Base-by-base conservation (phyloP, 129 eudicot species). In the Chrysanthemum lavandulifolium region DNA sequence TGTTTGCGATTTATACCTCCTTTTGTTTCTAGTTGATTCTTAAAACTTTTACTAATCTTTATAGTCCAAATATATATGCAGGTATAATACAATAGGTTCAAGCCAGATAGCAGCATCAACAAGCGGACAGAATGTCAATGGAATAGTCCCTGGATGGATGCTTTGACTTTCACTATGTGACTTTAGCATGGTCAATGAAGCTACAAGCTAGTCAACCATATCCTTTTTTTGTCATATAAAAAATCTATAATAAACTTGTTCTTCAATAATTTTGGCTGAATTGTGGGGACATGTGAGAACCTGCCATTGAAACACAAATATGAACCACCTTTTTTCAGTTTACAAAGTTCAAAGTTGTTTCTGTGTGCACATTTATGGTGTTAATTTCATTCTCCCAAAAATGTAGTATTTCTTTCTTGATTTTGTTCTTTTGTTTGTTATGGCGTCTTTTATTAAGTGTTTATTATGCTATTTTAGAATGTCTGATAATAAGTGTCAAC, bases 61-160 rank as follows among this genome's bases (percentile, higher is more conserved):
- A 31, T 31, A 31, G 36, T 31, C 36, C 4, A 31, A 31, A 31
- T 31, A 4, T 4, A 31, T 31, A 31, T 31, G 59, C 89, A 88
- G 97, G 92, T 88, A 71, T 53, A 85, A 84, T 48, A 77, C 86
- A 21, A 83, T 72, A 61, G 80, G 80, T 74, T 82, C 97, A 27
- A 77, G 77, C 73, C 97, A 91, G 82, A 80, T 91, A 72, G 61
- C 81, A 25, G 86, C 86, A 21, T 76, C 84, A 76, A 79, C 81
- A 33, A 80, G 86, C 61, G 92, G 72, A 19, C 90, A 89, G 70
- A 90, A 83, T 77, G 90, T 88, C 19, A 84, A 80, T 55, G 97
- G 97, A 55, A 59, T 88, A 55, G 65, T 91, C 67, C 97, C 97
- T 2, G 97, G 89, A 12, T 91, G 97, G 97, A 91, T 88, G 96